These are phyloP conservation scores for Epithemia pelagica DNA, from an alignment of 108 stramenopile genomes.

Conservation along the genomic window DNA sequence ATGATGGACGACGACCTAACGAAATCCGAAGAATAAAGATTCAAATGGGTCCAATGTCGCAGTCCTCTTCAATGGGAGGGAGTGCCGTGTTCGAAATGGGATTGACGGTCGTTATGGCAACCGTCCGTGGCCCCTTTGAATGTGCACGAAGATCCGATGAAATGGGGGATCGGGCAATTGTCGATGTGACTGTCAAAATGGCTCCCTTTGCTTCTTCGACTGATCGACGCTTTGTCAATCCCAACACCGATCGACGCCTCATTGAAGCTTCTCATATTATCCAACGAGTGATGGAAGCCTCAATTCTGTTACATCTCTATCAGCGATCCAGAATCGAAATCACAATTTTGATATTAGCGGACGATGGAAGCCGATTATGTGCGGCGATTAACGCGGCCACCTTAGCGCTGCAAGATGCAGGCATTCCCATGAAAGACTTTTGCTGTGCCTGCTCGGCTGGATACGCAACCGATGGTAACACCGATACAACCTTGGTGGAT, in stretches of 20 bases:
- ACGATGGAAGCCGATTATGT: constrained; percentile 80
- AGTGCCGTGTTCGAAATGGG: constrained; percentile 79
- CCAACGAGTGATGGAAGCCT: constrained; percentile 69
- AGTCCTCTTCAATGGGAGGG: constrained; percentile 31
- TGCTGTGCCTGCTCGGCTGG: constrained; percentile 83
- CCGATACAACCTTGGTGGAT: constrained; percentile 66
- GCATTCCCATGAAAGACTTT: constrained; percentile 76
- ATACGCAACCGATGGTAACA: constrained; percentile 32
- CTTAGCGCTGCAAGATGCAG: constrained; percentile 73
- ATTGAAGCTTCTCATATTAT: constrained; percentile 69
- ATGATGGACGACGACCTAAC: constrained; percentile 76
- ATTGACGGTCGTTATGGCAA: constrained; percentile 64
- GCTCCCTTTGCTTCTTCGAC: constrained; percentile 63
- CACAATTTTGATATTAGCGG: constrained; percentile 59
- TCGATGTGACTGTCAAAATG: constrained; percentile 57
- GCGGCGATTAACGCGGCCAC: constrained; percentile 85
- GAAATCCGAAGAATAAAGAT: constrained; percentile 78
- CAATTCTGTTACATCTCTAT: constrained; percentile 70
- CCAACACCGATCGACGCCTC: constrained; percentile 66
- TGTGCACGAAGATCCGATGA: constrained; percentile 69
- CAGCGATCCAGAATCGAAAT: constrained; percentile 71
- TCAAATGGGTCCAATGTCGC: constrained; percentile 55
- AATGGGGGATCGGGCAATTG: constrained; percentile 57
- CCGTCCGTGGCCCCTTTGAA: constrained; percentile 57
- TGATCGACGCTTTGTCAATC: constrained; percentile 63